These are phyloP conservation scores for Lepidium campestre DNA, from an alignment of 441 rosid genomes.

Conservation along the genomic window DNA sequence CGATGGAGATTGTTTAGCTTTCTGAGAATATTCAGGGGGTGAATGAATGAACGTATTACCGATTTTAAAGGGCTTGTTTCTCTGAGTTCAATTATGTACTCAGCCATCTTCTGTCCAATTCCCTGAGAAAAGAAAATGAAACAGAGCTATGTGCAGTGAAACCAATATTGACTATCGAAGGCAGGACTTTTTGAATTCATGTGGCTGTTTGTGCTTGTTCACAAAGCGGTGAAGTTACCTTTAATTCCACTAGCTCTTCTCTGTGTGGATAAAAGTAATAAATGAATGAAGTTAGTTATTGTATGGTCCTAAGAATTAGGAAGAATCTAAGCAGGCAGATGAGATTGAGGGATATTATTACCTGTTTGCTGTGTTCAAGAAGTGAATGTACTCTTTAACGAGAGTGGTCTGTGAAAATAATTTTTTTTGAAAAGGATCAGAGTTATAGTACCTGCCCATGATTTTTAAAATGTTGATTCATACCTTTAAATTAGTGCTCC, in stretches of 20 bases:
- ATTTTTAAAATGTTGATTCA: background rate
- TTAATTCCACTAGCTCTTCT: constrained; percentile 70
- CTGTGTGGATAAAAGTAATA: constrained; percentile 34
- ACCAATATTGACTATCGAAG: background rate
- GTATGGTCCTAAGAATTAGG: background rate
- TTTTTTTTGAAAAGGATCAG: constrained; percentile 3
- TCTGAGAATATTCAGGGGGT: background rate
- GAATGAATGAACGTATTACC: constrained; percentile 31
- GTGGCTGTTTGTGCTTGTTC: background rate
- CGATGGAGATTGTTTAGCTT: background rate
- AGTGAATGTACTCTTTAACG: constrained; percentile 51
- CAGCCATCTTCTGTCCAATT: constrained; percentile 77
- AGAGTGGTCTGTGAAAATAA: constrained; percentile 46
- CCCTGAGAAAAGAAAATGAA: constrained; percentile 40
- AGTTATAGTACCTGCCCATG: background rate
- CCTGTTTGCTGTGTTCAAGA: constrained; percentile 79
- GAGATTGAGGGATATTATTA: background rate
- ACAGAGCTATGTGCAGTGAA: background rate
- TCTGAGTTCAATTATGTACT: constrained; percentile 67
- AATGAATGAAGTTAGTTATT: constrained; percentile 14
- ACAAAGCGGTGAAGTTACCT: constrained; percentile 35
- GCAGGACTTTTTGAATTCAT: background rate
- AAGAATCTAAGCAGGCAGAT: background rate
- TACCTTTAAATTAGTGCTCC: constrained; percentile 66
- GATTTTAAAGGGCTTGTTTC: constrained; percentile 60